These are phyloP conservation scores for Sclerotinia borealis DNA, from an alignment of 2,329 filamentous ascomycete species.

Conservation along the genomic window DNA sequence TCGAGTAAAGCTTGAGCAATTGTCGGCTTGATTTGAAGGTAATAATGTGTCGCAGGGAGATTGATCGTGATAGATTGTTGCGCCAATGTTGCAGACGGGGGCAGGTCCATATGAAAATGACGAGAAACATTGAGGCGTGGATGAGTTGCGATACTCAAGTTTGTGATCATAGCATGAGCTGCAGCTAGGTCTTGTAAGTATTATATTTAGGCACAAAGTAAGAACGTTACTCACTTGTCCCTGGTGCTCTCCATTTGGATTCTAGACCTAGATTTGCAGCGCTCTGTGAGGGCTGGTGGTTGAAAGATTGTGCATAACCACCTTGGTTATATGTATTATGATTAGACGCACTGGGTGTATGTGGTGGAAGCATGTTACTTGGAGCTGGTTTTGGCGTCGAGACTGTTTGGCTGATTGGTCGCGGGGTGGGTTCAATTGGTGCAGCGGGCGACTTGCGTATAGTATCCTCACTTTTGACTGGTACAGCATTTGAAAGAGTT, in stretches of 20 bases:
- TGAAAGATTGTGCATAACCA: conserved; percentile 30
- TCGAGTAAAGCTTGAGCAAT: conserved; percentile 58
- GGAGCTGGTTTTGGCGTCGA: conserved; percentile 23
- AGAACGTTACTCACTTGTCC: conserved; percentile 40
- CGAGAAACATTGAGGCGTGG: conserved; percentile 56
- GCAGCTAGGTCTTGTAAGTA: conserved; percentile 38
- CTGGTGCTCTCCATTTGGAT: conserved; percentile 37
- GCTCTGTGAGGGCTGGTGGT: conserved; percentile 27
- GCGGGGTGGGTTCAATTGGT: conserved; percentile 17
- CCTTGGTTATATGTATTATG: conserved; percentile 19
- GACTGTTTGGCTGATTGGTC: conserved; percentile 37
- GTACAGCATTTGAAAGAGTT: conserved; percentile 28
- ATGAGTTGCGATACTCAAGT: conserved; percentile 61
- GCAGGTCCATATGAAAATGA: conserved; percentile 57
- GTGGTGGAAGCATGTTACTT: conserved; percentile 30
- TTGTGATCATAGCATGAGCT: conserved; percentile 60
- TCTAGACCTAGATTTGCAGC: conserved; percentile 37
- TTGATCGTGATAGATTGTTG: conserved; percentile 70
- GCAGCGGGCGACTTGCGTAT: conserved; percentile 28
- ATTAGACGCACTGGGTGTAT: conserved; percentile 24
- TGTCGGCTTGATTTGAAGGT: conserved; percentile 63
- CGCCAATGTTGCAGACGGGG: conserved; percentile 57
- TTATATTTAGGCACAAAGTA: not conserved
- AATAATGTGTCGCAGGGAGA: conserved; percentile 60
- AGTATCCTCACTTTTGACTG: conserved; percentile 36